Evolutionary conservation across 768 basidiomycete species (phyloP), one percentile per base, ranked within the genome.

Genomic region (Strobilomyces echinocephalus): DNA sequence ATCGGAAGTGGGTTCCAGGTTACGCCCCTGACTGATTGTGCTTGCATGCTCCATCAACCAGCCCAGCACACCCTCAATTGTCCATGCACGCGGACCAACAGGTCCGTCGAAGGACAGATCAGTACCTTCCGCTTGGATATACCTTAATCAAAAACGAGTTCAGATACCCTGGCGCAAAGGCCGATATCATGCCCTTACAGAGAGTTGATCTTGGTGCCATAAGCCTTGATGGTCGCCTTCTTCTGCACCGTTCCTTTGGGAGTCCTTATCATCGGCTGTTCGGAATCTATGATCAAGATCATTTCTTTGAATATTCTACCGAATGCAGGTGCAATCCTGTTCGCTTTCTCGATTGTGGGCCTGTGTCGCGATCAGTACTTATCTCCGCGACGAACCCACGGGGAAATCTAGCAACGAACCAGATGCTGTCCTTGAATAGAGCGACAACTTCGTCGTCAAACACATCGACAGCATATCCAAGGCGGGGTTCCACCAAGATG

Each of bases 41-140:
- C 43, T 7, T 3, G 38, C 54, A 12, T 54, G 58, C 8, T 49
- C 58, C 30, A 38, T 26, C 33, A 65, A 9, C 63, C 63, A 65
- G 3, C 7, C 30, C 6, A 30, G 7, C 30, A 30, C 30, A 8
- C 30, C 9, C 6, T 30, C 30, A 30, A 5, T 8, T 30, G 30
- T 30, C 30, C 30, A 30, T 30, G 30, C 30, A 30, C 6, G 7
- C 30, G 30, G 30, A 8, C 7, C 6, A 30, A 30, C 30, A 6
- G 30, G 7, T 30, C 30, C 30, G 9, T 5, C 30, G 1, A 9
- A 30, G 30, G 30, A 30, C 9, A 30, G 30, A 30, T 9, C 30
- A 7, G 4, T 30, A 30, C 9, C 30, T 7, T 30, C 30, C 7
- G 9, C 30, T 6, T 30, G 9, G 7, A 7, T 9, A 30, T 30